phyloP scores from a whole-genome alignment of 2,329 filamentous ascomycete genomes.

The Raffaelea deltoideospora region DNA sequence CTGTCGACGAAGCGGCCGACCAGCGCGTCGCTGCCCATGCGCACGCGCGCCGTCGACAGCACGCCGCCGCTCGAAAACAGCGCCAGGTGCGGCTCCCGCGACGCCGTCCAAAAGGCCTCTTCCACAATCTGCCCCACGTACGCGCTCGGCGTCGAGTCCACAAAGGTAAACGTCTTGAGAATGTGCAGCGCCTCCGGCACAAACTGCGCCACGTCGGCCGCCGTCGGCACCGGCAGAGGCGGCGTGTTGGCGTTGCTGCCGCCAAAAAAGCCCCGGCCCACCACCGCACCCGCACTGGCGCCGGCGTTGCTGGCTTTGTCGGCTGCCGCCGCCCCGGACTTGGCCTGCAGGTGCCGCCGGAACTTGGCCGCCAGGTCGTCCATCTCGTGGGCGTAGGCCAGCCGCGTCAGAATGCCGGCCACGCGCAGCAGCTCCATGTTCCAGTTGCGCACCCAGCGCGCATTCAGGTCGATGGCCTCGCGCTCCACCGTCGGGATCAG shows the following conservation, averaged over 20 bases:
- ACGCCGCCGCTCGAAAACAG: constrained; percentile 80
- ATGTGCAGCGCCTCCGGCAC: constrained; percentile 70
- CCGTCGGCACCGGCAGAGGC: constrained; percentile 18
- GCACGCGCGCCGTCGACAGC: constrained; percentile 67
- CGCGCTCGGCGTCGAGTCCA: constrained; percentile 76
- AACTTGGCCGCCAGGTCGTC: constrained; percentile 51
- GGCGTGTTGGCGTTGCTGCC: constrained; percentile 1
- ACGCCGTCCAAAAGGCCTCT: constrained; percentile 91
- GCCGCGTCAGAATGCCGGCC: constrained; percentile 75
- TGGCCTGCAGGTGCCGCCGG: constrained; percentile 19
- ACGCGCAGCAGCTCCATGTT: constrained; percentile 86
- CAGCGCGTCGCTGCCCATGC: constrained; percentile 55
- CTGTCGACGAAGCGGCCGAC: constrained; percentile 64
- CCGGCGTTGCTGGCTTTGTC: too few relatives aligned
- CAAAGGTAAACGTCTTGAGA: constrained; percentile 75
- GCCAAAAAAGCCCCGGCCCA: too few relatives aligned
- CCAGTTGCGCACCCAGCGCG: constrained; percentile 87
- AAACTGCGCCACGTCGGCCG: constrained; percentile 49
- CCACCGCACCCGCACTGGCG: too few relatives aligned
- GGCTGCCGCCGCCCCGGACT: constrained; percentile 4
- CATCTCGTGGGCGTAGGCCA: constrained; percentile 86
- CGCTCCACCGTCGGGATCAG: constrained; percentile 95
- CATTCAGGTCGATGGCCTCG: constrained; percentile 93
- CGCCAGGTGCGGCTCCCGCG: constrained; percentile 67
- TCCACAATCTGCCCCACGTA: constrained; percentile 78